Base-by-base conservation (phyloP, 441 rosid genomes). In the Sinapis alba region DNA sequence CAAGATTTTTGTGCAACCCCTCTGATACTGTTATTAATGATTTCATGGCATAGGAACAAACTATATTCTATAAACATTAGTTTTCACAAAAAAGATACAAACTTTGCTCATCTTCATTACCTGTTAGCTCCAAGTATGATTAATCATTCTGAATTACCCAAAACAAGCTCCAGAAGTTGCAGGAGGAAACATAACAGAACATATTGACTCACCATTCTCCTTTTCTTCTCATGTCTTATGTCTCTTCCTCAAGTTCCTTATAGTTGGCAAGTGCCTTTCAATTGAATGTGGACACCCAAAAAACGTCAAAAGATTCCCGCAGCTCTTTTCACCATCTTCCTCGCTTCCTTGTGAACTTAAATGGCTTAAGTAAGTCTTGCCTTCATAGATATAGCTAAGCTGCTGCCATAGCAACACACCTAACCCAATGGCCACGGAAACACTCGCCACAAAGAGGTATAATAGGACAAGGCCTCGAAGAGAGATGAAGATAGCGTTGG, bases 391-490 rank as follows among this genome's bases (percentile, higher is more conserved):
- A 66, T 82, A 94, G 78, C 77, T 86, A n/a, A 94, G 91, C 76
- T 94, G 97, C 80, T 94, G 98, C 96, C 94, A 90, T 18, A 92
- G 80, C 65, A 95, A 94, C 66, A 89, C 83, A 54, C 84, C 81
- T 47, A 90, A 81, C 57, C 98, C 98, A 5, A 88, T 81, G 78
- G 86, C 85, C 76, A 95, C 88, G 6, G 97, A 87, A 51, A 86
- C 68, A 62, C 94, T 88, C 0, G 96, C 80, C 78, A 92, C 71
- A 80, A 89, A 83, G 27, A 95, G 89, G 78, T 90, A 95, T 66
- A 95, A 87, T 62, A 92, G 85, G 43, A 92, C 69, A 79, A 95
- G 82, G 32, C 90, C 93, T 73, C 98, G 86, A 8, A 84, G 68
- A 60, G 99, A 88, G 43, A 92, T 61, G 65, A 80, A 85, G 34